phyloP scores from a whole-genome alignment of 768 basidiomycete species.

The Sporobolomyces phaffii region DNA sequence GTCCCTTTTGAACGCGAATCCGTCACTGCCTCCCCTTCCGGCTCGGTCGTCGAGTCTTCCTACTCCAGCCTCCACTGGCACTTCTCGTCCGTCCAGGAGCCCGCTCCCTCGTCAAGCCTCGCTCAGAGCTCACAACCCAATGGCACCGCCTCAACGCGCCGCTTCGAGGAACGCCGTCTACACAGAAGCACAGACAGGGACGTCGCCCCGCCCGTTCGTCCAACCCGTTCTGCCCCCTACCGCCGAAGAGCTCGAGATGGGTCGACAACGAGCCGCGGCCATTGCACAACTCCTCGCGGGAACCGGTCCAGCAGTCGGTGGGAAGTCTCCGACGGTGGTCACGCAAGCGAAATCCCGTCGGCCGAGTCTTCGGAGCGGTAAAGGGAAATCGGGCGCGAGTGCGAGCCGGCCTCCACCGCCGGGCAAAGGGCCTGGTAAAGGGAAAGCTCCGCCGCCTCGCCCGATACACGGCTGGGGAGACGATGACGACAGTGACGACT shows the following conservation, averaged over 20 bases:
- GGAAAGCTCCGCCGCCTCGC: conserved; percentile 18
- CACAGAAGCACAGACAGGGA: not conserved
- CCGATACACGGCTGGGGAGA: not conserved
- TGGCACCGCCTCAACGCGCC: conserved; percentile 4
- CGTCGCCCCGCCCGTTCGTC: not conserved
- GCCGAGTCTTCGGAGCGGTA: not conserved
- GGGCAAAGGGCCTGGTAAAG: conserved; percentile 24
- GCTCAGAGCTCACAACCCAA: not conserved
- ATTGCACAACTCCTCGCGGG: conserved; percentile 20
- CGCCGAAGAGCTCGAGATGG: conserved; percentile 13
- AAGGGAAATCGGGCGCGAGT: not conserved
- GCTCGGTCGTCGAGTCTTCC: conserved; percentile 7
- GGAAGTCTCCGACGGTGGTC: not conserved
- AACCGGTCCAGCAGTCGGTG: not conserved
- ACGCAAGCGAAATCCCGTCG: not conserved
- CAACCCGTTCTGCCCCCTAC: not conserved
- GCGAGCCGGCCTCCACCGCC: not conserved
- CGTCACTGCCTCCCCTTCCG: conserved; percentile 8
- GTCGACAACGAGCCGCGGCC: conserved; percentile 10
- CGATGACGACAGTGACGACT: not conserved
- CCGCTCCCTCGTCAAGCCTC: conserved; percentile 9
- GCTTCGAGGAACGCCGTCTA: not conserved
- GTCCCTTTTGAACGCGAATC: not conserved
- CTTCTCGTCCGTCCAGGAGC: not conserved
- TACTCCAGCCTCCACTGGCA: not conserved